Evolutionary conservation across 169 alveolate species (phyloP), one percentile per base, ranked within the genome.

Genomic region (Cryptosporidium sp.): DNA sequence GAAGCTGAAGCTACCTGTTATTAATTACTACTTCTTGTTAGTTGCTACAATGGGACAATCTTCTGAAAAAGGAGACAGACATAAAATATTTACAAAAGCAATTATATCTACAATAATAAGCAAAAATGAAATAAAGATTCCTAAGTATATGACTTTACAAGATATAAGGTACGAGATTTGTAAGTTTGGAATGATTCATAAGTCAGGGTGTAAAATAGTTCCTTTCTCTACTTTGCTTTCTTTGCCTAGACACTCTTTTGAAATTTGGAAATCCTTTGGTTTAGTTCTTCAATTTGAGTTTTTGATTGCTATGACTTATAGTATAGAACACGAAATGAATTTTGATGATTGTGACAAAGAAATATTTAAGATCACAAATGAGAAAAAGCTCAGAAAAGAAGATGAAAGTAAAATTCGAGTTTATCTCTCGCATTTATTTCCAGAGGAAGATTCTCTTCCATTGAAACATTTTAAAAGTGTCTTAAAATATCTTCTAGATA

Each of bases 251-350:
- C 89, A 80, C 48, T 80, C 89, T 42, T 65, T 39, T 65, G 45
- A 80, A 2, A 60, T 80, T 44, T 80, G 89, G 89, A 80, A 80
- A 45, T 62, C 73, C 23, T 80, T 80, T 23, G 69, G 52, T 45
- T 80, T 80, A 21, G 29, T 12, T 2, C 65, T 80, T 2, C 89
- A 80, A 8, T 65, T 80, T 29, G 89, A 80, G n/a, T 12, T 80
- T 23, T 42, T 80, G 29, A 48, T 80, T 21, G 89, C 89, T 3
- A 26, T 80, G 37, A 48, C 23, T 23, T 45, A 62, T 21, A 80
- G 89, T 65, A 80, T 80, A 62, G 39, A 42, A 10, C 29, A 62
- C 53, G 29, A 80, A 31, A 67, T 23, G 23, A 42, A 80, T 29
- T 45, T 80, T 21, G 71, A 75, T 35, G 12, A 18, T 10, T 18